These are phyloP conservation scores for Oryza glaberrima DNA, from an alignment of 176 grass and related monocot genomes.

Conservation along the genomic window DNA sequence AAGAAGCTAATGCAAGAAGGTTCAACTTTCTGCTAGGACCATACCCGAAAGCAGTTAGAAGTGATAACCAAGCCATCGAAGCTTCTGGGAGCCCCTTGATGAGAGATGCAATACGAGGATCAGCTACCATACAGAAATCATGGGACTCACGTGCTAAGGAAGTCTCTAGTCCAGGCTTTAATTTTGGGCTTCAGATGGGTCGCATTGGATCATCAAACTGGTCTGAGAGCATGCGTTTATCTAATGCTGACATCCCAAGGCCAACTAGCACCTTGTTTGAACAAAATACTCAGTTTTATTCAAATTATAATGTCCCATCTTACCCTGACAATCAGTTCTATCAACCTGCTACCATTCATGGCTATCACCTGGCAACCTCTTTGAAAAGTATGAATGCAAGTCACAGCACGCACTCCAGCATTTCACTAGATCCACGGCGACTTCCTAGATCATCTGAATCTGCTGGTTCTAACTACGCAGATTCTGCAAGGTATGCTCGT, in stretches of 20 bases:
- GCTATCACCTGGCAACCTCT: constrained; percentile 63
- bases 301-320: constrained; percentile 45
- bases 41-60: constrained; percentile 50
- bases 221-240: constrained; percentile 49
- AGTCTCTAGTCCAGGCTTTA: constrained; percentile 31
- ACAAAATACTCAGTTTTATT: constrained; percentile 38
- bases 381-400: constrained; percentile 54
- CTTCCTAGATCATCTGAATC: constrained; percentile 46
- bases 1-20: constrained; percentile 44
- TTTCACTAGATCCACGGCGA: constrained; percentile 33
- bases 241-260: not conserved
- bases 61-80: constrained; percentile 41
- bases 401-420: constrained; percentile 40
- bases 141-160: constrained; percentile 29
- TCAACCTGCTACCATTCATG: constrained; percentile 81
- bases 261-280: constrained; percentile 42
- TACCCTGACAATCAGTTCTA: constrained; percentile 50
- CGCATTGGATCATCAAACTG: constrained; percentile 48
- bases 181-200: constrained; percentile 46
- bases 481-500: constrained; percentile 33
- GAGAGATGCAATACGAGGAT: constrained; percentile 22
- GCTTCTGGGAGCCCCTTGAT: constrained; percentile 39
- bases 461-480: constrained; percentile 33
- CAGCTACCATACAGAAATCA: not conserved
- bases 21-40: constrained; percentile 53